phyloP scores from a whole-genome alignment of 148 eudicot species.

The Cornus kousa region DNA sequence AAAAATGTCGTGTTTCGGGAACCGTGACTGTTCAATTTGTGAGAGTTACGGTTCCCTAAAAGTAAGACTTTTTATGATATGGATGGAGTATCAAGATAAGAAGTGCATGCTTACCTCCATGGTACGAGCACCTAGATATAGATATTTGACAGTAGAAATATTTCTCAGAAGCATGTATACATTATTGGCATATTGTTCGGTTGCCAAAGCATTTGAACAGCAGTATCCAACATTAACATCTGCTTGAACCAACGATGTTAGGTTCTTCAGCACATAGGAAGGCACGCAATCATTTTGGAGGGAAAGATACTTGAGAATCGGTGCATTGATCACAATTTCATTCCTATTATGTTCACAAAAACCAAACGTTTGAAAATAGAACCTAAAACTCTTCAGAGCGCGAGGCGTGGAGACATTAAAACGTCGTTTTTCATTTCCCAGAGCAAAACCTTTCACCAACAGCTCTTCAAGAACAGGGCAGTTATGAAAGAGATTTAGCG shows the following conservation, averaged over 20 bases:
- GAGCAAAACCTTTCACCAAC: background rate
- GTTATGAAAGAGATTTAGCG: conserved; percentile 9
- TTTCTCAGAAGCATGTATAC: conserved; percentile 11
- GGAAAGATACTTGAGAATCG: conserved; percentile 7
- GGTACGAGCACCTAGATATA: background rate
- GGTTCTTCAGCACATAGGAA: background rate
- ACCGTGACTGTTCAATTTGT: too few relatives aligned
- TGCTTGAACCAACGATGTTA: conserved; percentile 5
- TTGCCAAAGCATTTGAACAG: background rate
- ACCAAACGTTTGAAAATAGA: background rate
- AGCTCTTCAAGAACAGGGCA: conserved; percentile 13
- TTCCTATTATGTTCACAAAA: background rate
- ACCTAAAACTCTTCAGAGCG: conserved; percentile 8
- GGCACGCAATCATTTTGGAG: background rate
- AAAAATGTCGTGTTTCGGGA: too few relatives aligned
- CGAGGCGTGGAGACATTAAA: background rate
- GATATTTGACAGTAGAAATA: conserved; percentile 1
- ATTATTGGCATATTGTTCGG: background rate
- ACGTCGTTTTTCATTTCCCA: background rate
- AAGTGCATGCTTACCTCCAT: background rate
- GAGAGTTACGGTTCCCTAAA: too few relatives aligned
- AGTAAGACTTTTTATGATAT: too few relatives aligned
- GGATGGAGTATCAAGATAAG: background rate
- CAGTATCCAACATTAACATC: conserved; percentile 9
- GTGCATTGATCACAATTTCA: conserved; percentile 8